Evolutionary conservation across 176 grass and related monocot species (phyloP).

Genomic region (Eleusine coracana): DNA sequence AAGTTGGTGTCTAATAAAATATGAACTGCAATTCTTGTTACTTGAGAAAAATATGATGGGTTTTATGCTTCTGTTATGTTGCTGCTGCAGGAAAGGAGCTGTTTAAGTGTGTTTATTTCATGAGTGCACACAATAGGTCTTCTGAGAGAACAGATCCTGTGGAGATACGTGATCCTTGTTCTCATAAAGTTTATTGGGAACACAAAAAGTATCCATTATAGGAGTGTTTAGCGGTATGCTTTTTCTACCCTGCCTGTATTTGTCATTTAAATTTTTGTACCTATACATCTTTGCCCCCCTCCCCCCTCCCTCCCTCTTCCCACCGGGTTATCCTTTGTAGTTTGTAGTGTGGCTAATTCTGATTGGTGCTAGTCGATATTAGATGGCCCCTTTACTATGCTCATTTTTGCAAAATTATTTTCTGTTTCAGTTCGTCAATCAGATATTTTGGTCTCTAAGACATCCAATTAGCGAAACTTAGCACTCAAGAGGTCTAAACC

Average conservation of each 20-base stretch:
- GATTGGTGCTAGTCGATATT: neutral
- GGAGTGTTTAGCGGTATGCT: neutral
- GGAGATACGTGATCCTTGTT: neutral
- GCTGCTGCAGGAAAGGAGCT: neutral
- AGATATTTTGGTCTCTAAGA: neutral
- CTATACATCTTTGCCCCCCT: too few species aligned
- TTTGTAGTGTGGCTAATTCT: neutral
- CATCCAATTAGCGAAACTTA: neutral
- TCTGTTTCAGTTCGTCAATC: neutral
- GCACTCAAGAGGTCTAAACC: neutral
- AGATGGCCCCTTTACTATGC: slow-evolving; percentile 1
- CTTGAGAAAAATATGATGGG: neutral
- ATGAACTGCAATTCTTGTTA: neutral
- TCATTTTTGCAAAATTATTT: neutral
- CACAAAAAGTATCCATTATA: neutral
- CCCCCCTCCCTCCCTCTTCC: too few species aligned
- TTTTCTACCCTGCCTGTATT: neutral
- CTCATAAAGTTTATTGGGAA: neutral
- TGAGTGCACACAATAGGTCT: neutral
- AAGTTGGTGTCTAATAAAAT: neutral
- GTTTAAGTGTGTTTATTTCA: neutral
- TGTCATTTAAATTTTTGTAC: neutral
- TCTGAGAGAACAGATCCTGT: neutral
- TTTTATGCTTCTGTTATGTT: neutral
- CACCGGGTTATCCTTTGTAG: neutral